Percentiles rank a stretch among this genome's conserved stretches.
These are phyloP conservation scores for Aristolochia fimbriata DNA, from an alignment of 164 flowering plant genomes.

Conservation along the genomic window DNA sequence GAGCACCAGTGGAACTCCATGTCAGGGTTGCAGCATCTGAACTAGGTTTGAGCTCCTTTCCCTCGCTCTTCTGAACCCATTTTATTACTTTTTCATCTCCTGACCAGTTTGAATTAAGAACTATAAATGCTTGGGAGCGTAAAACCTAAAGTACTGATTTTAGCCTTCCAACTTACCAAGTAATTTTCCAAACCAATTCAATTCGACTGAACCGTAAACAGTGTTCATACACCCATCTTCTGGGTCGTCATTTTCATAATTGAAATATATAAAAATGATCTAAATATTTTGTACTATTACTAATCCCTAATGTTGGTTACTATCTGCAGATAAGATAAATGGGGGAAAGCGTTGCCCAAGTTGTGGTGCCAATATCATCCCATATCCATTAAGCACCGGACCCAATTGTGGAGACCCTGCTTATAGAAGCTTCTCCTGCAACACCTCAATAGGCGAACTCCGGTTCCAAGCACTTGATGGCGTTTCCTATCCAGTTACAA, in stretches of 20 bases:
- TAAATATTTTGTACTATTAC: no score
- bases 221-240: no score
- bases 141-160: no score
- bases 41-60: background rate
- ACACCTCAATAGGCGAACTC: background rate
- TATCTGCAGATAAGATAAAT: background rate
- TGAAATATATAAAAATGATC: no score
- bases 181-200: background rate
- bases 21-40: background rate
- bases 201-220: no score
- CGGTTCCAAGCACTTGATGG: background rate
- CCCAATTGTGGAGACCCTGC: background rate
- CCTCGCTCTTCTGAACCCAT: background rate
- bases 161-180: background rate
- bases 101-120: no score
- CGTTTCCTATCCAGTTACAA: background rate
- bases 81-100: background rate
- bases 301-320: no score
- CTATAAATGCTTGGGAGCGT: no score
- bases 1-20: background rate
- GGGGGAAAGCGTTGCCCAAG: background rate
- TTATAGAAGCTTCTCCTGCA: slow-evolving; percentile 1
- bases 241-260: no score
- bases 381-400: slow-evolving; percentile 9
- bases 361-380: slow-evolving; percentile 6